Base-by-base conservation (phyloP, 1,284 basidiomycete genomes). In the Cryptococcus sp. region DNA sequence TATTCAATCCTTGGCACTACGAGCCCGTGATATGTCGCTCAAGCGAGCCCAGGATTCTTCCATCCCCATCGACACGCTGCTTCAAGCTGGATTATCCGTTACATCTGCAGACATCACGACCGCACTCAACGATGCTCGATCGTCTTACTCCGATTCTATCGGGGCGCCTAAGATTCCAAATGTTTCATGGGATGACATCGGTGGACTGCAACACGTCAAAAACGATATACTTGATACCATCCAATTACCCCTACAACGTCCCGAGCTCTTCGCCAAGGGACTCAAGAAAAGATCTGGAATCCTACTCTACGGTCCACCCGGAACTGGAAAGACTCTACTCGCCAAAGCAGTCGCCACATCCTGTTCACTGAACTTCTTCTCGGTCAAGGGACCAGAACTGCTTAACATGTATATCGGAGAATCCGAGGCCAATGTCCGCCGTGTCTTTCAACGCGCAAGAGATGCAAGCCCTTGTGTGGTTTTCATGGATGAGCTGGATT, bases 341-440 rank as follows among this genome's bases (percentile, higher is more conserved):
- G 91, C 92, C 2, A 94, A 94, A 73, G 90, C 91, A 2, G 91
- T 96, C 28, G 92, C 92, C 7, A 92, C 90, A 0, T 90, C 90
- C 1, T 93, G 87, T 65, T 43, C 41, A 19, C 41, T 43, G 11
- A 43, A 43, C 23, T 40, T 43, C 41, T 86, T 93, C 71, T 91
- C 88, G n/a, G 87, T 98, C 67, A 97, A 98, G 70, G 94, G 94
- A 0, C 94, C 94, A 1, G 93, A 98, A 66, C 79, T 98, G 28
- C 82, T 94, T 41, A 96, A 96, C 72, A 96, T 97, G 84, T 98
- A 97, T 74, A 98, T 98, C 64, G 94, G 94, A 60, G 94, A 98
- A 78, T 96, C 92, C 5, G 96, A 98, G 73, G 89, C 92, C 32
- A 93, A 94, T 67, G 90, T 99, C 32, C 85, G 96, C 11, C 80